Evolutionary conservation across 306 rosid genomes (phyloP).

Genomic region (Neltuma alba): DNA sequence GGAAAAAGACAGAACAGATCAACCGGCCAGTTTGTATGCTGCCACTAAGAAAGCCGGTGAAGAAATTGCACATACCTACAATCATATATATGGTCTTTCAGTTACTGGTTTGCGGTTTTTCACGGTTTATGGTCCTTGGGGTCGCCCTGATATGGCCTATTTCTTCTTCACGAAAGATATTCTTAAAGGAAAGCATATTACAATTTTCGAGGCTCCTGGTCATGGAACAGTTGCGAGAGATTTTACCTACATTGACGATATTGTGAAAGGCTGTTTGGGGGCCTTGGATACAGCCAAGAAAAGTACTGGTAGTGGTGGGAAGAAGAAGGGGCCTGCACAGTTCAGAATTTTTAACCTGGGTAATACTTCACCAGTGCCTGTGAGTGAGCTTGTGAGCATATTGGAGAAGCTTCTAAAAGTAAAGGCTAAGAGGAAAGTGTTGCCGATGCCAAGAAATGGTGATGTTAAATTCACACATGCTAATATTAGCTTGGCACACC

Average conservation of each 20-base stretch:
- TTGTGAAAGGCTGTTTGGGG: constrained; percentile 77
- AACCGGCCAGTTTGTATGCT: constrained; percentile 80
- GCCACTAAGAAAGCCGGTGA: constrained; percentile 91
- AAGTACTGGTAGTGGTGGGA: constrained; percentile 89
- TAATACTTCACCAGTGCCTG: constrained; percentile 83
- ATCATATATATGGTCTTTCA: constrained; percentile 83
- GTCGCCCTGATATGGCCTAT: constrained; percentile 95
- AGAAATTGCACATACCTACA: constrained; percentile 78
- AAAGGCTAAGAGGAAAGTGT: constrained; percentile 69
- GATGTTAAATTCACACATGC: constrained; percentile 89
- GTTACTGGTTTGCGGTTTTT: constrained; percentile 80
- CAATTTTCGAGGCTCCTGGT: constrained; percentile 65
- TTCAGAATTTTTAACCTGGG: constrained; percentile 81
- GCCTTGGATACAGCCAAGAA: constrained; percentile 84
- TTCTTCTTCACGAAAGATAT: constrained; percentile 80
- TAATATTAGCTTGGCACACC: constrained; percentile 69
- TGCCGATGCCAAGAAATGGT: constrained; percentile 82
- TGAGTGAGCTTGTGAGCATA: constrained; percentile 68
- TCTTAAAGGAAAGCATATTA: constrained; percentile 66
- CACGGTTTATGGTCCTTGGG: constrained; percentile 93
- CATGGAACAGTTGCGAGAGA: constrained; percentile 81
- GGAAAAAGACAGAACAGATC: constrained; percentile 79
- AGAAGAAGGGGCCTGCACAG: constrained; percentile 79
- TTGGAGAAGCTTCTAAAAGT: constrained; percentile 83
- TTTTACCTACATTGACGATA: constrained; percentile 84